Percentiles rank a stretch among this genome's conserved stretches.
These are phyloP conservation scores for Penicillium verhagenii DNA, from an alignment of 495 filamentous ascomycete genomes.

Conservation along the genomic window DNA sequence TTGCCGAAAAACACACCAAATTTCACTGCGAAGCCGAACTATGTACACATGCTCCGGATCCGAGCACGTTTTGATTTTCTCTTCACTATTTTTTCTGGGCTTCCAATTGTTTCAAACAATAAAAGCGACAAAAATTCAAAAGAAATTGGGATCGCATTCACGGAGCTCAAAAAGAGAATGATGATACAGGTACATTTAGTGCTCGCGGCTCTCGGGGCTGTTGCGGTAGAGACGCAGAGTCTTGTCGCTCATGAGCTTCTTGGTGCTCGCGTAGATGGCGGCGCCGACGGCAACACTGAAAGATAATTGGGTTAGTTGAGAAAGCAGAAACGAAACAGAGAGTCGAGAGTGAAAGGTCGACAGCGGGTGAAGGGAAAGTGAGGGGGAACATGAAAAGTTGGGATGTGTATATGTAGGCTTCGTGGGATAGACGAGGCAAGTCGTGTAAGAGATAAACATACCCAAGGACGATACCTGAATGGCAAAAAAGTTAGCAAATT, in stretches of 20 bases:
- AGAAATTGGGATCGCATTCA: constrained; percentile 32
- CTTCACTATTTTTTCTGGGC: constrained; percentile 18
- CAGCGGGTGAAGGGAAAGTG: constrained; percentile 5
- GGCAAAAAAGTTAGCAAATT: constrained; percentile 22
- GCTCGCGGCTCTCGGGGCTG: constrained; percentile 47
- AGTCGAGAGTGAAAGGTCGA: background rate
- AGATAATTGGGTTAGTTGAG: constrained; percentile 24
- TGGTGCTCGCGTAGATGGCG: constrained; percentile 73
- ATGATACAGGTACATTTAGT: constrained; percentile 52
- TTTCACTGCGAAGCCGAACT: constrained; percentile 34
- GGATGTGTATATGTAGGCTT: constrained; percentile 4
- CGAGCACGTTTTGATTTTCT: constrained; percentile 26
- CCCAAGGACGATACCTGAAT: constrained; percentile 77
- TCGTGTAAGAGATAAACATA: constrained; percentile 40
- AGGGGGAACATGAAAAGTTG: constrained; percentile 13
- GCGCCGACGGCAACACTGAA: constrained; percentile 64
- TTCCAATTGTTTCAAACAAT: constrained; percentile 35
- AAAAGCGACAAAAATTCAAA: constrained; percentile 32
- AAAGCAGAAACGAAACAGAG: background rate
- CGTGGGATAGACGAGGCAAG: constrained; percentile 17
- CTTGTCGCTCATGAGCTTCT: constrained; percentile 87
- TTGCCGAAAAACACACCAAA: constrained; percentile 32
- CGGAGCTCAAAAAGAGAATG: constrained; percentile 35
- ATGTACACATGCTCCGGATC: constrained; percentile 41
- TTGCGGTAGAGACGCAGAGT: constrained; percentile 73